phyloP scores from a whole-genome alignment of 768 basidiomycete genomes.

The Kwoniella newhampshirensis region DNA sequence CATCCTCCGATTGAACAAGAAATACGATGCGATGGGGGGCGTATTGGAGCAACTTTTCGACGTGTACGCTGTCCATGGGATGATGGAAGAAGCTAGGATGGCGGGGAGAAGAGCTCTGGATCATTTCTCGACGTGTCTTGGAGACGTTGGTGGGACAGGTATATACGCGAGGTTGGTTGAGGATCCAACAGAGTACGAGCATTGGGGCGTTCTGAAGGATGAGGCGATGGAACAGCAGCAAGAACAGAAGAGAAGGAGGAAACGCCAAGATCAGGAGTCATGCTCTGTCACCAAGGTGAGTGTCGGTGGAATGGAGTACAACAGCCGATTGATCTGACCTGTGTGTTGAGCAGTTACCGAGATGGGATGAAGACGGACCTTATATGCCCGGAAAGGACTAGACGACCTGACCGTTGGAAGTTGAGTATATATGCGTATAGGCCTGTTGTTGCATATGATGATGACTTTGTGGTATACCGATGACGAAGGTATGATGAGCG shows the following conservation, averaged over 20 bases:
- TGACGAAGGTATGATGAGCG: too few relatives aligned
- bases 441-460: too few relatives aligned
- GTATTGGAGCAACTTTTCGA: not conserved
- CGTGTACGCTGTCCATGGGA: slow-evolving; percentile 3
- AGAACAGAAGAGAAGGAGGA: not conserved
- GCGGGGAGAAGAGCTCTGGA: not conserved
- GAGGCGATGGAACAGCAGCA: not conserved
- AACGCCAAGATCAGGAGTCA: too few relatives aligned
- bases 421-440: too few relatives aligned
- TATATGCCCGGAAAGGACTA: too few relatives aligned
- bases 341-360: too few relatives aligned
- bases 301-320: too few relatives aligned
- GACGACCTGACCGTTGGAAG: too few relatives aligned
- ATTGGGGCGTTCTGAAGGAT: not conserved
- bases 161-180: not conserved
- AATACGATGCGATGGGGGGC: not conserved
- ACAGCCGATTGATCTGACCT: too few relatives aligned
- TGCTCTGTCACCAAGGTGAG: too few relatives aligned
- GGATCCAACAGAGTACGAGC: not conserved
- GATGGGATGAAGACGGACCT: too few relatives aligned
- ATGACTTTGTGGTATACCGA: too few relatives aligned
- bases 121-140: not conserved
- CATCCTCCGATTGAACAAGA: not conserved
- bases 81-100: not conserved
- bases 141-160: not conserved